Percentiles rank a stretch among this genome's conserved stretches.
Conservation (phyloP, 169 alveolate genomes). For the Cryptosporidium xiaoi region DNA sequence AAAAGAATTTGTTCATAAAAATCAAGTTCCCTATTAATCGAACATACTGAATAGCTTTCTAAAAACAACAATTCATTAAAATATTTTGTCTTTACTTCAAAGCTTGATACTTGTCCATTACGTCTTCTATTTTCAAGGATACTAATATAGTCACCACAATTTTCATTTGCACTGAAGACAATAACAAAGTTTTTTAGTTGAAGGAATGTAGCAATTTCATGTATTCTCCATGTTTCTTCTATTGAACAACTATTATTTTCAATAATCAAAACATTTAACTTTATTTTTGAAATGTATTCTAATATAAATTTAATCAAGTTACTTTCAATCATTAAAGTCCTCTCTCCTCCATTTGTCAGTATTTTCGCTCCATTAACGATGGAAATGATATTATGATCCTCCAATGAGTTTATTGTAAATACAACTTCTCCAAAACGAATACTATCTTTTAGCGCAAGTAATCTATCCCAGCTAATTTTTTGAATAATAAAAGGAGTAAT, state of each 20-base stretch:
- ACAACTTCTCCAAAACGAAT: conserved; percentile 22
- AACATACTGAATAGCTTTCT: background rate
- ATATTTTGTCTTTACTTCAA: conserved; percentile 22
- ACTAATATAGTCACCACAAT: background rate
- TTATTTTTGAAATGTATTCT: background rate
- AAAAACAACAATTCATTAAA: background rate
- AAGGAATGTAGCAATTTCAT: background rate
- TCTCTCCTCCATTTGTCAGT: background rate
- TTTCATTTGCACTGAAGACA: conserved; percentile 11
- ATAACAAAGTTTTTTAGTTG: background rate
- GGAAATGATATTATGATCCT: background rate
- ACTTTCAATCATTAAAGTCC: background rate
- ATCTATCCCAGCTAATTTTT: background rate
- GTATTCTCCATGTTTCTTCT: conserved; percentile 18
- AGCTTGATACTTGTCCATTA: conserved; percentile 18
- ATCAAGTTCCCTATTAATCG: background rate
- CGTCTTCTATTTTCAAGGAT: conserved; percentile 3
- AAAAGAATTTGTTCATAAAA: background rate
- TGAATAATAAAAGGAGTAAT: conserved; percentile 12
- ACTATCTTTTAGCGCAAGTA: background rate
- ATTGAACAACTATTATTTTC: conserved; percentile 22
- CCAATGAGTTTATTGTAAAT: conserved; percentile 9
- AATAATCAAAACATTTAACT: background rate
- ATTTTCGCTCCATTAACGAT: background rate
- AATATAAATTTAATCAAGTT: background rate